phyloP scores from a whole-genome alignment of 2,329 filamentous ascomycete species.

The Gyromitra esculenta region DNA sequence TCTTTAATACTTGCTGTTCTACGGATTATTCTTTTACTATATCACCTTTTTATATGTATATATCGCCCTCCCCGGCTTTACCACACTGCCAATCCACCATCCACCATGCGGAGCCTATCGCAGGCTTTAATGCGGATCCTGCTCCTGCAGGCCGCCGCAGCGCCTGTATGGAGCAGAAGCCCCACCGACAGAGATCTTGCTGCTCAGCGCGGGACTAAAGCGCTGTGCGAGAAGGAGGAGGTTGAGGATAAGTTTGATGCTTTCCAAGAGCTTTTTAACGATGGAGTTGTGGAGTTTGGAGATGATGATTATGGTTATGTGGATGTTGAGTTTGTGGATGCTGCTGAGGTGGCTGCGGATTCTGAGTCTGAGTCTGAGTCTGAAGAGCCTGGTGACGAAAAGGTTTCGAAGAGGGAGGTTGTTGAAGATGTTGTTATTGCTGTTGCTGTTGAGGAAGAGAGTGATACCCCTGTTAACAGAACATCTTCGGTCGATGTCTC shows the following conservation, averaged over 20 bases:
- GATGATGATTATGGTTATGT: slow-evolving; percentile 1
- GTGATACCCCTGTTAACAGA: not conserved
- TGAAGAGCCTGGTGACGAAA: not conserved
- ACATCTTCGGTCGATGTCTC: not conserved
- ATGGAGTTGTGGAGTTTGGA: not conserved
- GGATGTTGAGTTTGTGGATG: not conserved
- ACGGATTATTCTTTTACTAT: not conserved
- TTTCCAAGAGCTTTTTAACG: slow-evolving; percentile 31
- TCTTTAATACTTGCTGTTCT: not conserved
- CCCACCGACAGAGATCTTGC: no score
- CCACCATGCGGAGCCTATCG: slow-evolving; percentile 4
- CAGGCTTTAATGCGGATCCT: not conserved
- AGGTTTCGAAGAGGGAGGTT: no score
- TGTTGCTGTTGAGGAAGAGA: not conserved
- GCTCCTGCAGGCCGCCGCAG: not conserved
- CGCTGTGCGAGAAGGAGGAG: not conserved
- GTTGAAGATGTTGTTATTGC: no score
- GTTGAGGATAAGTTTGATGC: slow-evolving; percentile 23
- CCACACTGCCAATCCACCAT: not conserved
- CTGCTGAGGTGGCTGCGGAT: not conserved
- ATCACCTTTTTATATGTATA: not conserved
- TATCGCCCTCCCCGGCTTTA: not conserved
- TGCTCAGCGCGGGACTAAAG: no score
- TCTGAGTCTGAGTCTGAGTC: not conserved
- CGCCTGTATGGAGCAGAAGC: not conserved